Percentiles rank a stretch among this genome's conserved stretches.
These are phyloP conservation scores for Pyricularia grisea DNA, from an alignment of 2,329 filamentous ascomycete species.

Conservation along the genomic window DNA sequence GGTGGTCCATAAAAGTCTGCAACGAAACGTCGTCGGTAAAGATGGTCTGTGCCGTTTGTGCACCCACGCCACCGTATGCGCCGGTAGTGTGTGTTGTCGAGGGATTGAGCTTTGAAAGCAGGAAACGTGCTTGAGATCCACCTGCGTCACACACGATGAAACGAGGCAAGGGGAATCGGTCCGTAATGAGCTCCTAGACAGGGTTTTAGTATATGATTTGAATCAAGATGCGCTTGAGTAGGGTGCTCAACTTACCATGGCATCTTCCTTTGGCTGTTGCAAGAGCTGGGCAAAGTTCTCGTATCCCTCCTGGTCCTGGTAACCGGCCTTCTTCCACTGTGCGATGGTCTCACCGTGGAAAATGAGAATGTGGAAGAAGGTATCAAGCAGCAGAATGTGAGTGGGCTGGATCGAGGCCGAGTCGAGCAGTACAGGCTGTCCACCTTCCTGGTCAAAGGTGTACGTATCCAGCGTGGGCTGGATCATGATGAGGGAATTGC, in stretches of 20 bases:
- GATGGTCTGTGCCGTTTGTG: slow-evolving; percentile 88
- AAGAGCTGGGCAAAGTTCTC: slow-evolving; percentile 87
- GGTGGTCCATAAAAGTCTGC: slow-evolving; percentile 98
- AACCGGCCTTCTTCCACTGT: slow-evolving; percentile 95
- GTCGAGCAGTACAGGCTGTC: slow-evolving; percentile 87
- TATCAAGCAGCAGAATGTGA: slow-evolving; percentile 89
- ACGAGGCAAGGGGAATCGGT: slow-evolving; percentile 93
- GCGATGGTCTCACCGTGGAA: slow-evolving; percentile 98
- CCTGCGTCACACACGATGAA: slow-evolving; percentile 99
- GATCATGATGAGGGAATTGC: slow-evolving; percentile 97
- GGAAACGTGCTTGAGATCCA: slow-evolving; percentile 92
- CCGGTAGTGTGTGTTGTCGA: slow-evolving; percentile 93
- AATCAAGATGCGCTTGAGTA: background rate
- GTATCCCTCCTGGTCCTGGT: slow-evolving; percentile 96
- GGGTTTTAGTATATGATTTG: slow-evolving; percentile 9
- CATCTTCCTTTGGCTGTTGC: slow-evolving; percentile 93
- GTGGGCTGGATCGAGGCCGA: slow-evolving; percentile 93
- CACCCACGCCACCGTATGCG: slow-evolving; percentile 78
- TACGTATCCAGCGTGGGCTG: slow-evolving; percentile 97
- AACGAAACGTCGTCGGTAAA: slow-evolving; percentile 98
- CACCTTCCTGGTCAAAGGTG: slow-evolving; percentile 90
- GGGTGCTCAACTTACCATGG: slow-evolving; percentile 55
- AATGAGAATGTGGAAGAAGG: slow-evolving; percentile 98
- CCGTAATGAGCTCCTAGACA: slow-evolving; percentile 79
- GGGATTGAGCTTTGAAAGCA: slow-evolving; percentile 93